Evolutionary conservation across 306 rosid species (phyloP).

Genomic region (Lotus japonicus): DNA sequence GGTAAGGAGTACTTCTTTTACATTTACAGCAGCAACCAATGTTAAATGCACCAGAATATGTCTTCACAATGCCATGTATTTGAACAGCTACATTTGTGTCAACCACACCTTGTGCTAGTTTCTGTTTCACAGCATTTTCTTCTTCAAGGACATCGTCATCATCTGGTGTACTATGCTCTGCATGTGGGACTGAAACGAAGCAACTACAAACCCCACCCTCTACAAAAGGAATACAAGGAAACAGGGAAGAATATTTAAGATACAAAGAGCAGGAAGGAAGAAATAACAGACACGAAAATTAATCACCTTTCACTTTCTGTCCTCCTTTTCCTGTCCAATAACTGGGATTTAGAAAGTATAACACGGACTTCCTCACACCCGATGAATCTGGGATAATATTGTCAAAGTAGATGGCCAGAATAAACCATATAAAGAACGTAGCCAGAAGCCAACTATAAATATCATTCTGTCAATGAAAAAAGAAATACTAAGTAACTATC

Average conservation of each 20-base stretch:
- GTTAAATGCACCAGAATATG: constrained; percentile 54
- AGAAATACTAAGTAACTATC: constrained; percentile 2
- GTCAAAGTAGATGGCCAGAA: constrained; percentile 82
- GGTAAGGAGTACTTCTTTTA: constrained; percentile 47
- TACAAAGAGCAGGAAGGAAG: constrained; percentile 8
- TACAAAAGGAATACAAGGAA: constrained; percentile 17
- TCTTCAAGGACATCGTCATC: constrained; percentile 88
- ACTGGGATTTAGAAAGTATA: constrained; percentile 64
- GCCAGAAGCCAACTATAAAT: constrained; percentile 59
- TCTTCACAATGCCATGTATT: constrained; percentile 70
- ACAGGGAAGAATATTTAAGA: constrained; percentile 7
- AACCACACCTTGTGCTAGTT: constrained; percentile 32
- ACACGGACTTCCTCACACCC: constrained; percentile 73
- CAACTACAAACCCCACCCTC: constrained; percentile 85
- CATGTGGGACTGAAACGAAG: constrained; percentile 37
- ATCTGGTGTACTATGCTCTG: constrained; percentile 49
- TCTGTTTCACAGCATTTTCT: constrained; percentile 60
- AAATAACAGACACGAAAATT: constrained; percentile 1
- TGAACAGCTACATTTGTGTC: constrained; percentile 71
- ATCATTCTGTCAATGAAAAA: constrained; percentile 52
- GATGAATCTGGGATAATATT: constrained; percentile 79
- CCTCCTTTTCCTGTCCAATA: constrained; percentile 81
- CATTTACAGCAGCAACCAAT: constrained; percentile 55
- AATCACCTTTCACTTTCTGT: constrained; percentile 61
- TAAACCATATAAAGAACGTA: constrained; percentile 71